These are phyloP conservation scores for Cadophora luteo-olivacea DNA, from an alignment of 2,329 filamentous ascomycete genomes.

Conservation along the genomic window DNA sequence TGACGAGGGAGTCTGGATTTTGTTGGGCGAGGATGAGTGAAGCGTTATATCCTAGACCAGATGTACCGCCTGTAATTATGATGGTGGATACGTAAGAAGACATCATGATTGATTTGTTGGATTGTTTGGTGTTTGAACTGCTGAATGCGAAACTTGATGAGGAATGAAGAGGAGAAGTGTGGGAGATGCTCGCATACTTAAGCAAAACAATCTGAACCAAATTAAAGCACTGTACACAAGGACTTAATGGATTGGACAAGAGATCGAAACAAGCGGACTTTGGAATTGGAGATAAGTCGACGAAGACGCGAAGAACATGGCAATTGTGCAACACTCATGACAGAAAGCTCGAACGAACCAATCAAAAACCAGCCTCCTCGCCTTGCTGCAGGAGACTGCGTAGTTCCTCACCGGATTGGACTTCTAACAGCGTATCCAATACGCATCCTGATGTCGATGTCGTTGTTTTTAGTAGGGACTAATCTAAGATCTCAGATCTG, in stretches of 20 bases:
- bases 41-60: conserved; percentile 51
- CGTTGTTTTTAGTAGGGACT: not conserved
- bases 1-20: conserved; percentile 49
- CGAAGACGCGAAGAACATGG: not conserved
- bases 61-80: conserved; percentile 55
- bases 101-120: conserved; percentile 22
- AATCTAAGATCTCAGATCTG: not conserved
- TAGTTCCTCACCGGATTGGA: not conserved
- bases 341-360: not conserved
- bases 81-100: conserved; percentile 38
- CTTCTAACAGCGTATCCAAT: not conserved
- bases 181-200: not conserved
- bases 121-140: not conserved
- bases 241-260: not conserved
- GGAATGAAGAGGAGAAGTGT: not conserved
- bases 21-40: conserved; percentile 50
- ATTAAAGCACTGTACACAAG: not conserved
- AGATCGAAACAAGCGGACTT: not conserved
- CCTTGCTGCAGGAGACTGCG: not conserved
- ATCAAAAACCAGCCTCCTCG: not conserved
- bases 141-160: not conserved
- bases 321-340: not conserved
- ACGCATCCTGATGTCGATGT: not conserved
- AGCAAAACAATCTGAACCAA: not conserved
- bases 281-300: not conserved